Base-by-base conservation (phyloP, 495 filamentous ascomycete genomes). In the Aspergillus campestris region DNA sequence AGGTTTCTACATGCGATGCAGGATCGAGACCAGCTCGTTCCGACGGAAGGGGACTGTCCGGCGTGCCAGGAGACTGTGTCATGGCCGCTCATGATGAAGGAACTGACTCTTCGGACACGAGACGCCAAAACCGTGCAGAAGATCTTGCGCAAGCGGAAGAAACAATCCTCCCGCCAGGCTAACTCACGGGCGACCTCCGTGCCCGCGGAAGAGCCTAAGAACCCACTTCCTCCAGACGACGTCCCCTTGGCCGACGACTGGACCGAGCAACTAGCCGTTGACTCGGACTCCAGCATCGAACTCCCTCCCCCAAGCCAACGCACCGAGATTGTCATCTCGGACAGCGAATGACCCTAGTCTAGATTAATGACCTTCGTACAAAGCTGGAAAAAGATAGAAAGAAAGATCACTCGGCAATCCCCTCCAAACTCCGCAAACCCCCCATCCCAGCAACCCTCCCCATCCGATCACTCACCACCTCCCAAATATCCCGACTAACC, bases 1-100 rank as follows among this genome's bases (percentile, higher is more conserved):
- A 67, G 69, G 27, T 81, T 96, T 40, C 63, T 91, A 5, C 52
- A 63, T 1, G 65, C 69, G 18, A 51, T 62, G 33, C 34, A 54
- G 31, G 63, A 69, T 3, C 51, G 56, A 0, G 69, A 72, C 10
- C 59, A 55, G 0, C 58, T 95, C 3, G 50, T 95, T 4, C 91
- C 92, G 0, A 73, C 73, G 5, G 53, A 71, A 7, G 91, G 91
- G 1, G 61, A 52, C 3, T 98, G 92, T 66, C 89, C 88, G 2
- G 61, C 59, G 34, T 98, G 92, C 58, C 61, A 73, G 1, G 62
- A 66, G 0, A 61, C 71, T 13, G 67, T 87, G 7, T 54, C 71
- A 38, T 98, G 92, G 92, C 67, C 77, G 0, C 71, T 84, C 38
- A 74, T 96, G 52, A 84, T 90, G 60, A 89, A 81, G 55, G 89